These are phyloP conservation scores for Bryoerythrophyllum caledonicum DNA, from an alignment of 225 moss, liverwort and hornwort species.

Conservation along the genomic window DNA sequence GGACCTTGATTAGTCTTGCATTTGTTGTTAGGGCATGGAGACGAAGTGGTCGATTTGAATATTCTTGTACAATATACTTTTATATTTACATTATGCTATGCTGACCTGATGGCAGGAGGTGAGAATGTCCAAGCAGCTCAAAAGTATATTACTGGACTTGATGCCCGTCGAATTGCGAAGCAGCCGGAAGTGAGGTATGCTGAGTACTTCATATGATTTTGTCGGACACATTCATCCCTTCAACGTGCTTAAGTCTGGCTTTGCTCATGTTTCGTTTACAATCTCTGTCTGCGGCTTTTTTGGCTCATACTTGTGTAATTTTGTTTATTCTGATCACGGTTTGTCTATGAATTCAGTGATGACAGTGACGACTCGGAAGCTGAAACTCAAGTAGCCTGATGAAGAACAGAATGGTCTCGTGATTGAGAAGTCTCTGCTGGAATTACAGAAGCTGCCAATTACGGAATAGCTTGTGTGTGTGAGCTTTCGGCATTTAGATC, in stretches of 20 bases:
- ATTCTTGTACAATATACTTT: neutral
- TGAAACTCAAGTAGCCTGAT: conserved; percentile 55
- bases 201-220: neutral
- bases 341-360: conserved; percentile 56
- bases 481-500: conserved; percentile 9
- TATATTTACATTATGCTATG: neutral
- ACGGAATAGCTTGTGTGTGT: too few relatives aligned
- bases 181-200: conserved; percentile 88
- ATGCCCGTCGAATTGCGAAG: conserved; percentile 94
- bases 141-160: conserved; percentile 93
- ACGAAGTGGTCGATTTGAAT: neutral
- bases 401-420: conserved; percentile 4
- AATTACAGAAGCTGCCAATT: neutral
- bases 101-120: conserved; percentile 42
- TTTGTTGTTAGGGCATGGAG: neutral
- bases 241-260: neutral
- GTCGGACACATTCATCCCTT: neutral
- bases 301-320: neutral
- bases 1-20: neutral
- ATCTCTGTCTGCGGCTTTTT: neutral
- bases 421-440: conserved; percentile 19
- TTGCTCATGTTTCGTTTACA: neutral
- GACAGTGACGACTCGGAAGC: conserved; percentile 90
- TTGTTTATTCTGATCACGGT: neutral
- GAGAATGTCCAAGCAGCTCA: conserved; percentile 91